Evolutionary conservation across 2,329 filamentous ascomycete genomes (phyloP).

Genomic region (Bipolaris bicolor): DNA sequence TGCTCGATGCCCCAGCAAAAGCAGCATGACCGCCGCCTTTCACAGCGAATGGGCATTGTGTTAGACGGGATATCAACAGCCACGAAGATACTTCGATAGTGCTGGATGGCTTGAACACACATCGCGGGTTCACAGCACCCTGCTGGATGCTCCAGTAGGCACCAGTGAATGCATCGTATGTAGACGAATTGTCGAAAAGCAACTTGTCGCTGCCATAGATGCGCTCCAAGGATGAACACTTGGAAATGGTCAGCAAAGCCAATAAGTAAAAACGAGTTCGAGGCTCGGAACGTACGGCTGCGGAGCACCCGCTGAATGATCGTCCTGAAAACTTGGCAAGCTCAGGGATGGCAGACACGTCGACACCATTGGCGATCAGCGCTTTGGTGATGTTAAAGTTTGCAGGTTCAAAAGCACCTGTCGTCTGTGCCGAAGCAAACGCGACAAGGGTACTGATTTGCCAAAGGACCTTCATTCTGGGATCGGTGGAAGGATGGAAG

Average conservation of each 20-base stretch:
- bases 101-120: conserved; percentile 36
- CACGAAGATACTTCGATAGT: conserved; percentile 27
- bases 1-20: conserved; percentile 51
- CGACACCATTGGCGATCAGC: conserved; percentile 25
- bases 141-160: conserved; percentile 41
- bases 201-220: conserved; percentile 32
- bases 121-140: conserved; percentile 29
- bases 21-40: conserved; percentile 54
- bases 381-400: conserved; percentile 30
- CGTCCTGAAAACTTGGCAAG: conserved; percentile 11
- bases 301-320: conserved; percentile 20
- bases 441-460: conserved; percentile 16
- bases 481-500: not conserved
- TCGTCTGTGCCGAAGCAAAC: conserved; percentile 16
- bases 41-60: conserved; percentile 50
- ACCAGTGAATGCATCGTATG: conserved; percentile 31
- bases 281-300: conserved; percentile 27
- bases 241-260: conserved; percentile 9
- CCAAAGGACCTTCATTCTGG: conserved; percentile 19
- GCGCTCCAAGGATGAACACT: conserved; percentile 33
- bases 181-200: conserved; percentile 14
- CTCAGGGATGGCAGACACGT: conserved; percentile 28
- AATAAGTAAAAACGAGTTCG: not conserved
- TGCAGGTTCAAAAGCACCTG: conserved; percentile 23
- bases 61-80: conserved; percentile 30